Base-by-base conservation (phyloP, 2,329 filamentous ascomycete species). In the Cytospora mali region DNA sequence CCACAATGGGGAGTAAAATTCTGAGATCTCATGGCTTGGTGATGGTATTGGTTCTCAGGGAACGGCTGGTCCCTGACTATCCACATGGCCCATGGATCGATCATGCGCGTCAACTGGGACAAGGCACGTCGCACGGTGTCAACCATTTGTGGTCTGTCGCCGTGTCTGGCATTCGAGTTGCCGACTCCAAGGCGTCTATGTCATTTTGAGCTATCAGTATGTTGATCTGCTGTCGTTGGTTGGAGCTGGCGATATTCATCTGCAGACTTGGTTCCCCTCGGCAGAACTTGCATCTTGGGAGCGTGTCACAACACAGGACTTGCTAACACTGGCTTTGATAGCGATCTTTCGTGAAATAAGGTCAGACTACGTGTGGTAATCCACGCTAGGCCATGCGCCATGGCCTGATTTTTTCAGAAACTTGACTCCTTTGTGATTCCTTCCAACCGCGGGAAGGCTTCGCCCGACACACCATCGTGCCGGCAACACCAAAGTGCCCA, bases 61-160 rank as follows among this genome's bases (percentile, higher is more conserved):
- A 10, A 46, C 23, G 42, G 42, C 42, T 46, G 42, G 42, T 23
- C 42, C n/a, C 42, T 46, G 42, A 6, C 18, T 42, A 21, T 18
- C 39, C n/a, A 46, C 42, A 46, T 46, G 42, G 42, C 9, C n/a
- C n/a, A 46, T 57, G 55, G 55, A 46, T 7, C 42, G 55, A 46
- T 7, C 42, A 29, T 49, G 39, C 42, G 11, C 31, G 27, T 49
- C 42, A 57, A n/a, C 29, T 33, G 23, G 23, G 23, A 57, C 16
- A 28, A n/a, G 42, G 55, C 33, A 31, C n/a, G 42, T 46, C 5
- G 42, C n/a, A 46, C 42, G 42, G n/a, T 4, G n/a, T 4, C n/a
- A 4, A 13, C 13, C 21, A 46, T 18, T 46, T 23, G 42, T 21
- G n/a, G n/a, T 46, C 16, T n/a, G 25, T 42, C 54, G 31, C 14